phyloP scores from a whole-genome alignment of 768 basidiomycete species.

The Calocera viscosa region DNA sequence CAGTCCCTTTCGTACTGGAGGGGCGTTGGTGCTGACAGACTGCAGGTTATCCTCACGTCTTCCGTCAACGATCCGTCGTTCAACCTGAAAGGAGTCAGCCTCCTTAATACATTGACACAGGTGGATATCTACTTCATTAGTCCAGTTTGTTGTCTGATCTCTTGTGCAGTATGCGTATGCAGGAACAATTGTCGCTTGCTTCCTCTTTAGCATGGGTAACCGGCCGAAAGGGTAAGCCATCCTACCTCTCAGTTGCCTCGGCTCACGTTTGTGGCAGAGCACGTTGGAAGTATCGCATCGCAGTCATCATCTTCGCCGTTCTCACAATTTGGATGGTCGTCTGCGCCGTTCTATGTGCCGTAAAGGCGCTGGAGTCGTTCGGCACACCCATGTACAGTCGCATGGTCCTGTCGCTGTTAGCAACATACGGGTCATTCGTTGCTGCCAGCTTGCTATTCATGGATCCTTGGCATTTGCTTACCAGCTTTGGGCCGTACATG shows the following conservation, averaged over 20 bases:
- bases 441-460: constrained; percentile 68
- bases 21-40: not conserved
- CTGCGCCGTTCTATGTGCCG: constrained; percentile 67
- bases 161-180: constrained; percentile 59
- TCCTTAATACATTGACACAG: constrained; percentile 65
- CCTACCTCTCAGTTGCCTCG: constrained; percentile 14
- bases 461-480: constrained; percentile 94
- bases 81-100: constrained; percentile 47
- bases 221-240: constrained; percentile 62
- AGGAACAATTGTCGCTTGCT: constrained; percentile 73
- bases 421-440: constrained; percentile 79
- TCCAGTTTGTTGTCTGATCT: constrained; percentile 20
- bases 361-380: constrained; percentile 56
- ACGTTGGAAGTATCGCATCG: constrained; percentile 73
- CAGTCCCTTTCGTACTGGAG: constrained; percentile 25
- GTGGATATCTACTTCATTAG: constrained; percentile 31
- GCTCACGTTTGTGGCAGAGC: constrained; percentile 34
- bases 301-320: constrained; percentile 57
- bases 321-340: constrained; percentile 76
- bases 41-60: constrained; percentile 72
- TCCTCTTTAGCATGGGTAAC: constrained; percentile 93
- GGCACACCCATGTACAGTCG: constrained; percentile 46
- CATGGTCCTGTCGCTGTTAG: constrained; percentile 75
- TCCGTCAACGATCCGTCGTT: constrained; percentile 70
- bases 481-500: constrained; percentile 80